A percentile compares a stretch with the other conserved stretches of the same genome.
Evolutionary conservation across 2,329 filamentous ascomycete genomes (phyloP).

Genomic region (Colletotrichum horii): DNA sequence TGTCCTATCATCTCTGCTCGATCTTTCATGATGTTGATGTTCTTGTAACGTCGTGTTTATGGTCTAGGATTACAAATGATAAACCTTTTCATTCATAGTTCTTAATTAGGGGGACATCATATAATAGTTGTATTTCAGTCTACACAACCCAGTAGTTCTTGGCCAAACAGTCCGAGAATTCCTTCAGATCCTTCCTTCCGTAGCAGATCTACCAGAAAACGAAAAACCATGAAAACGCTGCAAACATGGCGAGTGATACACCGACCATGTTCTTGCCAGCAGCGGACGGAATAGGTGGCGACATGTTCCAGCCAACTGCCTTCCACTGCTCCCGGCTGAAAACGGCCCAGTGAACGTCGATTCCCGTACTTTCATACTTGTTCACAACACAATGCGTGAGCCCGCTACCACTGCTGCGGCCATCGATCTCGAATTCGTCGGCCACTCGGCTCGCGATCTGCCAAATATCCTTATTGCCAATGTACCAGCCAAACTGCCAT

Average conservation of each 20-base stretch:
- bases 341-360: constrained; percentile 1
- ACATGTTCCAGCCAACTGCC: background rate
- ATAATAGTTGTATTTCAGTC: background rate
- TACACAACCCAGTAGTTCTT: background rate
- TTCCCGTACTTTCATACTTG: background rate
- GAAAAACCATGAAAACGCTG: background rate
- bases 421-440: background rate
- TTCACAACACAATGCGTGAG: background rate
- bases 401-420: background rate
- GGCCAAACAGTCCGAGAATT: background rate
- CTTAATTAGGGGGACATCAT: background rate
- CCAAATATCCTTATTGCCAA: background rate
- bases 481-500: background rate
- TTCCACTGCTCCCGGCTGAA: background rate
- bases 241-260: background rate
- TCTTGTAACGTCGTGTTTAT: background rate
- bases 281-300: background rate
- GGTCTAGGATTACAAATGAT: background rate
- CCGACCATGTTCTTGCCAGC: background rate
- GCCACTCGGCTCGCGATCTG: background rate
- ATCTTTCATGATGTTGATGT: background rate
- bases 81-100: background rate
- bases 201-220: background rate
- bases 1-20: background rate
- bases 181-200: background rate